Percentiles rank a stretch among this genome's conserved stretches.
Conservation (phyloP, 306 rosid species). For the Biancaea sappan region DNA sequence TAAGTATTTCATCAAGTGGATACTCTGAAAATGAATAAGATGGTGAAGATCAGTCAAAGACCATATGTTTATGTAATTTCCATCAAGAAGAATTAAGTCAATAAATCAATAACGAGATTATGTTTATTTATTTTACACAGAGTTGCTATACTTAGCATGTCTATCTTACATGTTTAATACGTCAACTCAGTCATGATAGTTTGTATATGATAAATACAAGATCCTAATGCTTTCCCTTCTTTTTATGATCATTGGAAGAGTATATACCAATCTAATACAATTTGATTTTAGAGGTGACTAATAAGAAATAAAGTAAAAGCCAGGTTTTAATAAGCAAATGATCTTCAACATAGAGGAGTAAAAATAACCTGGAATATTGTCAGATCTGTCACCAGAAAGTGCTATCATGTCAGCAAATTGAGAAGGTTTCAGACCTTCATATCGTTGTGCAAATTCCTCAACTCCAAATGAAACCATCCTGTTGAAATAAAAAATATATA, state of each 20-base stretch:
- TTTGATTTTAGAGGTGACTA: conserved; percentile 21
- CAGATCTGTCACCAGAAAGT: conserved; percentile 87
- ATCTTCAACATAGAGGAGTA: conserved; percentile 29
- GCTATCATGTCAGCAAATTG: conserved; percentile 90
- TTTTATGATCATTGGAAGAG: neutral
- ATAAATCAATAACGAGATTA: neutral
- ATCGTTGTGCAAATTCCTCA: conserved; percentile 77
- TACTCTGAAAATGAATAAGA: neutral
- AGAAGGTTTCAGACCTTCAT: conserved; percentile 78
- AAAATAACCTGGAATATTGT: conserved; percentile 89
- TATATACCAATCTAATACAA: neutral
- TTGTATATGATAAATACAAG: neutral
- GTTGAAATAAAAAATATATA: conserved; percentile 24
- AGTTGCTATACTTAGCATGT: conserved; percentile 3
- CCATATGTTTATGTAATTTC: neutral
- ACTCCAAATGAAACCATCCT: conserved; percentile 96
- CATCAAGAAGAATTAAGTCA: conserved; percentile 13
- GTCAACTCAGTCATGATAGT: neutral
- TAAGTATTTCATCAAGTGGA: neutral
- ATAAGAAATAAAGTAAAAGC: conserved; percentile 14
- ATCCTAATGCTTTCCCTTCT: neutral
- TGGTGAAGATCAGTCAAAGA: neutral
- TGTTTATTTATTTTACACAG: neutral
- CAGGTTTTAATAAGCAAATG: conserved; percentile 20
- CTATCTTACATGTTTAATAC: neutral